Evolutionary conservation across 164 flowering plant genomes (phyloP), one percentile per base, ranked within the genome.

Genomic region (Nymphaea colorata): DNA sequence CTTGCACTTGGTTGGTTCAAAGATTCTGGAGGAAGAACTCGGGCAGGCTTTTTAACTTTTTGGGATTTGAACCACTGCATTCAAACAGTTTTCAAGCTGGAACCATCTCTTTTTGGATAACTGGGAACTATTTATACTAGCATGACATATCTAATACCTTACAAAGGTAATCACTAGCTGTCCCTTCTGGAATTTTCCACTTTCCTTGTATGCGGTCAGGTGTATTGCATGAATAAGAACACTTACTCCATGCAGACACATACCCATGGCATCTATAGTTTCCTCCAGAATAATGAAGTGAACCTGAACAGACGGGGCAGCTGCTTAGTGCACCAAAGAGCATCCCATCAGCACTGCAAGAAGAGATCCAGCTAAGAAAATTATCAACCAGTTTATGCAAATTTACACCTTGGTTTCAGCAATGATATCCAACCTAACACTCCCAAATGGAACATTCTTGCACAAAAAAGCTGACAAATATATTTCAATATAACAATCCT

Each of bases 11-110:
- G 42, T 4, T 44, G 70, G 59, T 25, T 69, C 14, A 86, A 51
- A 55, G 87, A 71, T 7, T 71, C 67, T 71, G 85, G 84, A 63
- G 87, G 93, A 64, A 94, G 75, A 76, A 94, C 64, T 41, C 96
- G 79, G 65, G 68, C 72, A 70, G 98, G 89, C 68, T 88, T 91
- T 68, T 74, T 78, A 42, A 42, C 80, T 74, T 86, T 88, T 80
- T 94, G 98, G 8, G 92, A 82, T 79, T 91, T 87, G 76, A 84
- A 86, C 98, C 98, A 91, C 99, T 94, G 86, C 41, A 68, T 4
- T 16, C 36, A 67, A 59, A 66, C 16, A 8, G 12, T 47, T 47
- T 14, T 47, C 55, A 47, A 25, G 55, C 3, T 47, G 55, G 12
- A 47, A 4, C 55, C 12, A 4, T 47, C 12, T 7, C 55, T 25